Conservation (phyloP, 2,329 filamentous ascomycete genomes). For the Aspergillus fumigatiaffinis region DNA sequence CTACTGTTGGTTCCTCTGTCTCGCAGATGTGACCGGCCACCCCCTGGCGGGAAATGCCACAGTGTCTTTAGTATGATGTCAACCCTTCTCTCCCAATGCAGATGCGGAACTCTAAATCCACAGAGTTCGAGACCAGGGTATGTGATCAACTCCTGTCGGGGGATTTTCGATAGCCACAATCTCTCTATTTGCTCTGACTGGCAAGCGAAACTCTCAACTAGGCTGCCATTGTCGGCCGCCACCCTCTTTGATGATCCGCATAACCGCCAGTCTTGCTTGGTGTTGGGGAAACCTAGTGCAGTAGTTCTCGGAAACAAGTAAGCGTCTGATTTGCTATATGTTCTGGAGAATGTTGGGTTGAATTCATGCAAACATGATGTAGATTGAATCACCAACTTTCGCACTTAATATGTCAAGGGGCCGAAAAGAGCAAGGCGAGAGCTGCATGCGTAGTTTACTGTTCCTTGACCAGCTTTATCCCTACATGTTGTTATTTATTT, state of each 20-base stretch:
- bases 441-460: constrained; percentile 16
- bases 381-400: constrained; percentile 21
- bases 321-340: constrained; percentile 9
- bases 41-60: constrained; percentile 5
- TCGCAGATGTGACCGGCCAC: constrained; percentile 18
- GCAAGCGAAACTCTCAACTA: constrained; percentile 9
- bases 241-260: constrained; percentile 24
- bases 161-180: constrained; percentile 9
- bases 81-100: constrained; percentile 16
- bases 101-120: constrained; percentile 15
- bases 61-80: constrained; percentile 23
- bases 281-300: constrained; percentile 20
- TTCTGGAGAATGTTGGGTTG: constrained; percentile 12
- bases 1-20: constrained; percentile 10
- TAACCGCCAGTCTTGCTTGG: constrained; percentile 22
- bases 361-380: constrained; percentile 17
- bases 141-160: constrained; percentile 11
- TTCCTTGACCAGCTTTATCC: constrained; percentile 15
- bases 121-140: constrained; percentile 13
- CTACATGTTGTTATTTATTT: constrained; percentile 5
- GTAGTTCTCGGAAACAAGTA: constrained; percentile 11
- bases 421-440: constrained; percentile 12
- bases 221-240: constrained; percentile 13
- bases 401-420: constrained; percentile 6
- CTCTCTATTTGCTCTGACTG: constrained; percentile 7